Conservation (phyloP, 495 filamentous ascomycete genomes). For the Neurospora terricola region DNA sequence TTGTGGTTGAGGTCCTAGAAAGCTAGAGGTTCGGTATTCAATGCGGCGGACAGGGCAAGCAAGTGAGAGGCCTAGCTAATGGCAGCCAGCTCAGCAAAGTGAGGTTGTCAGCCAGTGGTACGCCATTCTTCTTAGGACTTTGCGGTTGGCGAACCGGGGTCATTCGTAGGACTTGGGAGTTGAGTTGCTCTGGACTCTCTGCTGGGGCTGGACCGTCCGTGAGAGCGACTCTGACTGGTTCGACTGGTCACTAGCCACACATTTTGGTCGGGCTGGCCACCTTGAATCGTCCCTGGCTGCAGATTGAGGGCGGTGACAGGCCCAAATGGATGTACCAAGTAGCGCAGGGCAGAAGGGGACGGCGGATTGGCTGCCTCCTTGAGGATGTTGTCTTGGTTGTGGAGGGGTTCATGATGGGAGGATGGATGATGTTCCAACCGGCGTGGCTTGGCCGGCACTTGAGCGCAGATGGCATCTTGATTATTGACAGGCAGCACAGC, state of each 20-base stretch:
- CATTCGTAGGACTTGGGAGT: neutral
- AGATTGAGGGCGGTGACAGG: neutral
- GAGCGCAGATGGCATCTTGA: neutral
- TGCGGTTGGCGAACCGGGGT: neutral
- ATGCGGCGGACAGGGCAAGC: neutral
- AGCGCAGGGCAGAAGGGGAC: neutral
- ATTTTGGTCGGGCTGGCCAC: neutral
- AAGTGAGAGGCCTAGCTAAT: neutral
- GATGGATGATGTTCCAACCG: neutral
- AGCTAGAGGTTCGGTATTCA: neutral
- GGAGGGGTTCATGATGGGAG: neutral
- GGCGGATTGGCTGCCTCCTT: neutral
- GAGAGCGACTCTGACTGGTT: neutral
- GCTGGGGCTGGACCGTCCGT: neutral
- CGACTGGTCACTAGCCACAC: neutral
- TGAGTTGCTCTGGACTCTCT: neutral
- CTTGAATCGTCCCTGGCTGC: neutral
- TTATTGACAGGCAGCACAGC: neutral
- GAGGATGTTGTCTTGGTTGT: neutral
- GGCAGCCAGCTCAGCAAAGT: neutral
- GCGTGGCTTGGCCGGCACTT: neutral
- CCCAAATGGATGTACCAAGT: neutral
- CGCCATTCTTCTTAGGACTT: neutral
- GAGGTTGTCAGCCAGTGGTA: neutral
- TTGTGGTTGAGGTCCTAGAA: neutral